Percentiles rank a stretch among this genome's conserved stretches.
These are phyloP conservation scores for Halophytophthora batemanensis DNA, from an alignment of 352 stramenopile species.

Conservation along the genomic window DNA sequence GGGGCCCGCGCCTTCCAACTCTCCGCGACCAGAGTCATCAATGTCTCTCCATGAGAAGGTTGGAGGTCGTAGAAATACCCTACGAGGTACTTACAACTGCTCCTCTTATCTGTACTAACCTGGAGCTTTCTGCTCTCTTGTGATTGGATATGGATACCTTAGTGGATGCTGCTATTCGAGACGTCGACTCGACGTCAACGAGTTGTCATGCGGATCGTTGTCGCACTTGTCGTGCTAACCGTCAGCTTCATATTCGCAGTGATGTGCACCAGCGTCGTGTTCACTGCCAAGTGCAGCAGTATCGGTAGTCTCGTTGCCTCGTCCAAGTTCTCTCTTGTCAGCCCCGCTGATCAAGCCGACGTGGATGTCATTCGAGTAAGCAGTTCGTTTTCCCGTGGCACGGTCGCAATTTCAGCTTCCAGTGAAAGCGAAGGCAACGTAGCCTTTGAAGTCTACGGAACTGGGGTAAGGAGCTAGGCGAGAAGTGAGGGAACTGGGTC, in stretches of 20 bases:
- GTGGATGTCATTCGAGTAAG: constrained; percentile 21
- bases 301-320: constrained; percentile 53
- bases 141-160: background rate
- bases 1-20: constrained; percentile 2
- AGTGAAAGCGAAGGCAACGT: constrained; percentile 25
- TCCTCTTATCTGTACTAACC: background rate
- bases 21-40: constrained; percentile 5
- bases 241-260: constrained; percentile 55
- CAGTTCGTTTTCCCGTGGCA: constrained; percentile 47
- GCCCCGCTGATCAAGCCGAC: constrained; percentile 9
- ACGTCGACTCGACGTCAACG: constrained; percentile 57
- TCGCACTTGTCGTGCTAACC: constrained; percentile 40
- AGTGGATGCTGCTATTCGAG: constrained; percentile 64
- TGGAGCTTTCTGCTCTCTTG: background rate
- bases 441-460: constrained; percentile 41
- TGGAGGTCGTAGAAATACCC: background rate
- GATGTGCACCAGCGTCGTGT: constrained; percentile 61
- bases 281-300: constrained; percentile 64
- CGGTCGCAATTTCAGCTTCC: constrained; percentile 21
- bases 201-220: constrained; percentile 56
- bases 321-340: constrained; percentile 35
- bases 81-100: background rate
- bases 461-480: constrained; percentile 23
- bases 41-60: constrained; percentile 27
- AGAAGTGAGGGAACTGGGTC: background rate